These are phyloP conservation scores for Pyracantha coccinea DNA, from an alignment of 331 rosid genomes.

Conservation along the genomic window DNA sequence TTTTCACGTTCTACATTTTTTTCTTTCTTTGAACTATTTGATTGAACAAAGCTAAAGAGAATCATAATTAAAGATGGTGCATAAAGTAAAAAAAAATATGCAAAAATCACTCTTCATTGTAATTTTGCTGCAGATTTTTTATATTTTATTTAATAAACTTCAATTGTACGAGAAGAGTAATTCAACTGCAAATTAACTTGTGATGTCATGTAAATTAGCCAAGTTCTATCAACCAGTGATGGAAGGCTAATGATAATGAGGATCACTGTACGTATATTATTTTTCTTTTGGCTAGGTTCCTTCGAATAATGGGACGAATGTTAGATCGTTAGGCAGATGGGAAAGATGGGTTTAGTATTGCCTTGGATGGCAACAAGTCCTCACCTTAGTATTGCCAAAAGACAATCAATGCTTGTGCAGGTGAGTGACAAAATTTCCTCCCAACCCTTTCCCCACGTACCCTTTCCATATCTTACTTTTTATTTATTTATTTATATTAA, in stretches of 20 bases:
- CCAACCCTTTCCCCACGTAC: slow-evolving; percentile 15
- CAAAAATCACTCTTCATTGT: neutral
- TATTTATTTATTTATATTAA: neutral
- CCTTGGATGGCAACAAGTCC: neutral
- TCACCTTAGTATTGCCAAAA: slow-evolving; percentile 30
- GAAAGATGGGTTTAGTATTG: neutral
- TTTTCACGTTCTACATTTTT: too few relatives aligned
- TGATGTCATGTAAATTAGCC: neutral
- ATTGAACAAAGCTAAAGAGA: too few relatives aligned
- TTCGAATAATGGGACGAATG: neutral
- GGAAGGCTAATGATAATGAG: neutral
- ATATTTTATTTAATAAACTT: too few relatives aligned
- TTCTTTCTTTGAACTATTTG: too few relatives aligned
- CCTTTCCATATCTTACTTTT: slow-evolving; percentile 1
- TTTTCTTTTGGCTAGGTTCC: neutral
- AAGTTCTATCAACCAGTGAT: neutral
- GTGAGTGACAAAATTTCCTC: slow-evolving; percentile 24
- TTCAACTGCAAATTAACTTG: neutral
- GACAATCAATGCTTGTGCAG: slow-evolving; percentile 34
- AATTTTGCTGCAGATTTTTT: neutral
- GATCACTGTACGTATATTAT: neutral
- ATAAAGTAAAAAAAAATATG: neutral
- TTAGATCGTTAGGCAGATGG: neutral
- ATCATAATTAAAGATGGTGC: neutral
- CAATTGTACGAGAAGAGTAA: neutral